Conservation (phyloP, 75 land plant species). For the Cryptomeria japonica region DNA sequence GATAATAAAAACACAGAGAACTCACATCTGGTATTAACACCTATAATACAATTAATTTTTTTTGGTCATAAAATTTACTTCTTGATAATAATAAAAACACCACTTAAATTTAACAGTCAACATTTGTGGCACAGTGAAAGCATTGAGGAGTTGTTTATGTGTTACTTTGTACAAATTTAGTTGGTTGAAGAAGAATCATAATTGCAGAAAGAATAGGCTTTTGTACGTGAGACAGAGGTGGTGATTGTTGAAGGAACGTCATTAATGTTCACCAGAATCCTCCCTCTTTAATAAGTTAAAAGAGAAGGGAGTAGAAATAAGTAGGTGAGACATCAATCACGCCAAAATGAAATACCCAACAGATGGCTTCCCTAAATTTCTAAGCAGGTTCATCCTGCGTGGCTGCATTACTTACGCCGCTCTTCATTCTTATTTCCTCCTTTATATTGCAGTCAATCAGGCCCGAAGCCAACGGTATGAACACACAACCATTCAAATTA, state of each 20-base stretch:
- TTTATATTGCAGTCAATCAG: background rate
- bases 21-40: no score
- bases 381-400: background rate
- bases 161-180: background rate
- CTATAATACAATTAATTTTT: no score
- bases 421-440: background rate
- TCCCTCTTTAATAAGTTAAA: background rate
- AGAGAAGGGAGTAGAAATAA: no score
- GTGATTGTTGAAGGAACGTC: background rate
- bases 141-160: no score
- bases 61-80: no score
- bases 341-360: background rate
- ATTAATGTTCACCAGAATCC: background rate
- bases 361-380: background rate
- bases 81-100: no score
- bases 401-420: background rate
- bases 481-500: background rate
- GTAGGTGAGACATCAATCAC: conserved; percentile 4
- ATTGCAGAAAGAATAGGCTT: background rate
- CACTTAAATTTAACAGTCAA: no score
- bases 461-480: background rate
- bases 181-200: background rate
- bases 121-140: no score
- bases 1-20: no score
- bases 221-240: background rate